Percentiles rank a stretch among this genome's conserved stretches.
phyloP scores from a whole-genome alignment of 2,329 filamentous ascomycete species.

The Chrysosphaeria jannelii region DNA sequence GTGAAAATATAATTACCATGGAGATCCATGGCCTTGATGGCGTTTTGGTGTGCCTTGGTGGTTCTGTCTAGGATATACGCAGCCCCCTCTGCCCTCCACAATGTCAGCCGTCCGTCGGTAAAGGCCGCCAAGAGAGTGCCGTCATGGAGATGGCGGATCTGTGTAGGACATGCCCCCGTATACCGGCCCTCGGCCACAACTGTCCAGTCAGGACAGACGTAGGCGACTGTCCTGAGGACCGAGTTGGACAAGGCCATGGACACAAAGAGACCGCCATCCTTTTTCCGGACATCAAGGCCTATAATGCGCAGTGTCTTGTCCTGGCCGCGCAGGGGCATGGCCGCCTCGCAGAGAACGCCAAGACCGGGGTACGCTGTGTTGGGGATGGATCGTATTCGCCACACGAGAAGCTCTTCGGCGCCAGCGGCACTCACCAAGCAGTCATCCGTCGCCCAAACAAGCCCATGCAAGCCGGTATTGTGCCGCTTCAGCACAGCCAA shows the following conservation, averaged over 20 bases:
- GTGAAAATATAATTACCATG: slow-evolving; percentile 23
- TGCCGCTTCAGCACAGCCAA: slow-evolving; percentile 44
- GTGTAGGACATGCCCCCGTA: slow-evolving; percentile 47
- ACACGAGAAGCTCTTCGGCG: slow-evolving; percentile 68
- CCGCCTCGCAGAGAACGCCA: slow-evolving; percentile 24
- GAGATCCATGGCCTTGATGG: slow-evolving; percentile 36
- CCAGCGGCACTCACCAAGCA: slow-evolving; percentile 70
- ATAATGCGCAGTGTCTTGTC: slow-evolving; percentile 46
- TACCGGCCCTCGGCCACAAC: slow-evolving; percentile 25
- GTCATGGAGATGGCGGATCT: slow-evolving; percentile 17
- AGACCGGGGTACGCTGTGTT: slow-evolving; percentile 14
- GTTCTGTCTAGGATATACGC: slow-evolving; percentile 4
- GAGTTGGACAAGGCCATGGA: slow-evolving; percentile 67
- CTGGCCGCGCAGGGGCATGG: slow-evolving; percentile 17
- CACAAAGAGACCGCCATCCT: slow-evolving; percentile 14
- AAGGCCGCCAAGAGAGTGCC: slow-evolving; percentile 32
- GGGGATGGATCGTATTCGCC: slow-evolving; percentile 30
- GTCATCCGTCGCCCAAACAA: slow-evolving; percentile 37
- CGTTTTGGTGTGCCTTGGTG: slow-evolving; percentile 33
- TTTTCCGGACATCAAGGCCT: slow-evolving; percentile 11
- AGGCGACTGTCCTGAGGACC: slow-evolving; percentile 29
- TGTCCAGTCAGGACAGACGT: slow-evolving; percentile 13
- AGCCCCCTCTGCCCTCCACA: slow-evolving; percentile 16
- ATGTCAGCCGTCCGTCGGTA: slow-evolving; percentile 48
- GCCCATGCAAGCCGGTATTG: slow-evolving; percentile 51